Base-by-base conservation (phyloP, 202 grass and related monocot genomes). In the Schoenoplectus tabernaemontani region DNA sequence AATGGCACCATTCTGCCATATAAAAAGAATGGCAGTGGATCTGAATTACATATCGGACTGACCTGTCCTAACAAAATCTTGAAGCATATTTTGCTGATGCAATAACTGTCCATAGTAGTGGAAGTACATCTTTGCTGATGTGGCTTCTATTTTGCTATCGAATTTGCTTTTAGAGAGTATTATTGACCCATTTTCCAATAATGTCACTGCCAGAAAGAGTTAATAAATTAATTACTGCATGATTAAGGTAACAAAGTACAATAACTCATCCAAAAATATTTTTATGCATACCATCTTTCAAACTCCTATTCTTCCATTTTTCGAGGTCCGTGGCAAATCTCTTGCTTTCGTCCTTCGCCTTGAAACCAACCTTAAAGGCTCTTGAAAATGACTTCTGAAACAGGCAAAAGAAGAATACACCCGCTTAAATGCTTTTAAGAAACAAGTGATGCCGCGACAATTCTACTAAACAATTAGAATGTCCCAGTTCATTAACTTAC, bases 21-120 rank as follows among this genome's bases (percentile, higher is more conserved):
- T n/a, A n/a, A n/a, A n/a, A n/a, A n/a, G n/a, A n/a, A n/a, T n/a
- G n/a, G n/a, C n/a, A n/a, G n/a, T n/a, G n/a, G n/a, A n/a, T n/a
- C n/a, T n/a, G n/a, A n/a, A n/a, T n/a, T n/a, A 73, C 46, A 17
- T 83, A 54, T 57, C 59, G 7, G 30, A 80, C 30, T 82, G 23
- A 96, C 96, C 96, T 89, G 96, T 99, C 60, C 96, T 96, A 58
- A 99, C 96, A 89, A 94, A 99, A 88, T 99, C 96, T 88, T 99
- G 96, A 77, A 99, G 84, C 96, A 99, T 99, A 80, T 99, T 99
- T 87, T 99, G 96, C 61, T 99, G 96, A 87, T 99, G 96, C 76
- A 99, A 78, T 77, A 99, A 79, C 62, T 99, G 92, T 19, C 96
- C 92, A 70, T 99, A 99, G 81, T 99, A 99, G 77, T 99, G 96